Evolutionary conservation across 257 asterid genomes (phyloP).

Genomic region (Nicotiana tabacum): DNA sequence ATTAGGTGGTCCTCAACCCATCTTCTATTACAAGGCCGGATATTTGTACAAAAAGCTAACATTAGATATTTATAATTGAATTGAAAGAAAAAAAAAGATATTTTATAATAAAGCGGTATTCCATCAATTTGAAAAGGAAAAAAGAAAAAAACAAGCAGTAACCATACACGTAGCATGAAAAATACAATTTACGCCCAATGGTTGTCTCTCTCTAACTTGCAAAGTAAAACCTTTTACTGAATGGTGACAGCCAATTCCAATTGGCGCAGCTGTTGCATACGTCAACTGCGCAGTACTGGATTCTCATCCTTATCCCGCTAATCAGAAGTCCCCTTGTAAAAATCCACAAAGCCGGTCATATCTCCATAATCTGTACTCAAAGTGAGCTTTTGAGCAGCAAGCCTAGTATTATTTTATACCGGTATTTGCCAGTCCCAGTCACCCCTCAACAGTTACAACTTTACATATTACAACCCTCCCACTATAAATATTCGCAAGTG

Average conservation of each 20-base stretch:
- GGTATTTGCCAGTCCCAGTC: neutral
- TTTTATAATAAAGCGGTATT: neutral
- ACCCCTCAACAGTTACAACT: neutral
- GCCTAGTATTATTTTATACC: neutral
- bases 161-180: neutral
- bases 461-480: neutral
- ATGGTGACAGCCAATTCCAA: conserved; percentile 3
- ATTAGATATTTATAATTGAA: neutral
- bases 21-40: neutral
- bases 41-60: neutral
- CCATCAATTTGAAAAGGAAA: neutral
- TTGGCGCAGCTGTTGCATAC: neutral
- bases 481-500: neutral
- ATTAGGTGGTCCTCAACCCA: neutral
- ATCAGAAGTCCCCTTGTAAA: neutral
- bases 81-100: neutral
- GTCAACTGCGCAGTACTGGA: neutral
- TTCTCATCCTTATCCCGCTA: no score
- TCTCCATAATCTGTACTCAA: neutral
- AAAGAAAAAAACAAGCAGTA: neutral
- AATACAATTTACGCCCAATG: neutral
- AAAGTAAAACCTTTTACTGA: neutral
- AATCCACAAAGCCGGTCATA: neutral
- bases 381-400: neutral
- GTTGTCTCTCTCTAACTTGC: neutral